A percentile compares a stretch with the other conserved stretches of the same genome.
phyloP scores from a whole-genome alignment of 495 filamentous ascomycete genomes.

The Sphaerosporella brunnea region DNA sequence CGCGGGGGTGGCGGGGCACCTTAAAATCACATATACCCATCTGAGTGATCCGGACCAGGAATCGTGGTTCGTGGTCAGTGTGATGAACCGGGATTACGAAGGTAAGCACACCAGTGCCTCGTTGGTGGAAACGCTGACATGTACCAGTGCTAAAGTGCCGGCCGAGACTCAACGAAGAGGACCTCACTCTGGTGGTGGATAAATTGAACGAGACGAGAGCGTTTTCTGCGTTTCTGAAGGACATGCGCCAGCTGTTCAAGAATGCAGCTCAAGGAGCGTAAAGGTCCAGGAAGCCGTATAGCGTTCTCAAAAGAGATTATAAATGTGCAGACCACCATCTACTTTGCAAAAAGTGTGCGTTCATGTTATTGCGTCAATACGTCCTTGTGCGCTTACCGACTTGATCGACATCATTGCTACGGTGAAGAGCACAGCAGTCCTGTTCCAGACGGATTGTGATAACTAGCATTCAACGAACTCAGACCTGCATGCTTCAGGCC shows the following conservation, averaged over 20 bases:
- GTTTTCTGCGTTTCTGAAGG: constrained; percentile 63
- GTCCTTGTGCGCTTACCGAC: no score
- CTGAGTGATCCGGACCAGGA: constrained; percentile 70
- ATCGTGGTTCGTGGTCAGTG: constrained; percentile 82
- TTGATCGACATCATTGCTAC: no score
- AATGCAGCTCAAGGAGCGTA: constrained; percentile 34
- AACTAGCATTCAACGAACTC: no score
- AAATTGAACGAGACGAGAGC: constrained; percentile 68
- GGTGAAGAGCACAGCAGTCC: no score
- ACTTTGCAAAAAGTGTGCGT: no score
- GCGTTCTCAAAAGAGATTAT: no score
- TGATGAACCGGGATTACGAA: constrained; percentile 56
- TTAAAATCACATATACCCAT: constrained; percentile 87
- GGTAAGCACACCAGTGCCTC: constrained; percentile 9
- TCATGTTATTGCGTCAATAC: no score
- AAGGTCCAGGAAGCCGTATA: no score
- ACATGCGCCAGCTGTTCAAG: constrained; percentile 73
- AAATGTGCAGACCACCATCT: no score
- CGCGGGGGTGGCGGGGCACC: constrained; percentile 58
- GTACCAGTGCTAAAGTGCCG: constrained; percentile 54
- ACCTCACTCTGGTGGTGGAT: constrained; percentile 55
- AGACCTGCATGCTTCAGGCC: no score
- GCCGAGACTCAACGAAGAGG: constrained; percentile 61
- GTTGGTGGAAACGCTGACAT: neutral
- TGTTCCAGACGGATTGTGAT: no score